Conservation (phyloP, 176 grass and related monocot species). For the Aegilops speltoides region DNA sequence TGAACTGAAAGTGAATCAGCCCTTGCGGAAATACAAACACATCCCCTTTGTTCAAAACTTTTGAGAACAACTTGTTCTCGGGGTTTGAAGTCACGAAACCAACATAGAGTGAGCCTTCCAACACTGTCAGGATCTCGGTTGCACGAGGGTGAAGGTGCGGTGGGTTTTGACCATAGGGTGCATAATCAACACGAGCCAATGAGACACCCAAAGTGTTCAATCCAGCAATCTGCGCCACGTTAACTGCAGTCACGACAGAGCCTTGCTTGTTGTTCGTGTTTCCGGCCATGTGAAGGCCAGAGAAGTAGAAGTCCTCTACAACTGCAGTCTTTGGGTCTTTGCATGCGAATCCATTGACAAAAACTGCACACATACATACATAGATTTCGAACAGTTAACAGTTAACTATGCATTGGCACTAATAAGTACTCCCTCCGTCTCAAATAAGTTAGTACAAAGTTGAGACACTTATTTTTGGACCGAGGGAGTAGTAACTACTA, state of each 20-base stretch:
- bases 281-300: neutral
- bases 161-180: neutral
- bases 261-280: constrained; percentile 3
- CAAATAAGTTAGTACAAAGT: too few species aligned
- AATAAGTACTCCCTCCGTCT: neutral
- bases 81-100: constrained; percentile 5
- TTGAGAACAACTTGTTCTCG: neutral
- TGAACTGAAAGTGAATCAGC: neutral
- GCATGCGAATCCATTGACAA: constrained; percentile 7
- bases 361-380: neutral
- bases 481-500: neutral
- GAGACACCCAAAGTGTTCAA: neutral
- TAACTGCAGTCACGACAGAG: neutral
- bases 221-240: neutral
- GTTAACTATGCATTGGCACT: neutral
- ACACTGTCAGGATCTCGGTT: neutral
- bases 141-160: constrained; percentile 6
- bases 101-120: constrained; percentile 7
- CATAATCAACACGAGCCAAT: neutral
- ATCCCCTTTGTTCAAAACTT: neutral
- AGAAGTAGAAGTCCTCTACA: neutral
- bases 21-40: neutral
- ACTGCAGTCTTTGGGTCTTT: neutral
- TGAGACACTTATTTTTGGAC: too few species aligned
- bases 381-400: neutral